Percentiles rank a stretch among this genome's conserved stretches.
These are phyloP conservation scores for Cystobasidiaceae sp. DNA, from an alignment of 1,284 basidiomycete species.

Conservation along the genomic window DNA sequence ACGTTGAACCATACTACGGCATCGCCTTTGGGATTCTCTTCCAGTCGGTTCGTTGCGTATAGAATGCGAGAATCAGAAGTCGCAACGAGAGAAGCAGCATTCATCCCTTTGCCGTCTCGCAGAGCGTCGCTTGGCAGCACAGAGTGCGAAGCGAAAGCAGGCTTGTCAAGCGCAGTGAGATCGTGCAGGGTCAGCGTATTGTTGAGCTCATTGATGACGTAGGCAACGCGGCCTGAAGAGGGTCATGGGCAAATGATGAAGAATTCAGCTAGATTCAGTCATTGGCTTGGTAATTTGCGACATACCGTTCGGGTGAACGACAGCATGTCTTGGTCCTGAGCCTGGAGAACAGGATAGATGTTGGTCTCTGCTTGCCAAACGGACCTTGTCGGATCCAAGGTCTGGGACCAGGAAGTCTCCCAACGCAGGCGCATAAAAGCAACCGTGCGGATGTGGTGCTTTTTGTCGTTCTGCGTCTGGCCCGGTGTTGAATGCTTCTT, in stretches of 20 bases:
- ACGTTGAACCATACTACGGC: constrained; percentile 20
- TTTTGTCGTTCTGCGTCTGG: constrained; percentile 25
- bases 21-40: constrained; percentile 16
- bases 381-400: constrained; percentile 16
- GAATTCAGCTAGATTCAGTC: neutral
- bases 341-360: neutral
- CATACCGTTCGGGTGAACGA: constrained; percentile 15
- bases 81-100: constrained; percentile 15
- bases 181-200: constrained; percentile 13
- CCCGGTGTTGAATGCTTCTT: neutral
- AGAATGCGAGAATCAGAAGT: constrained; percentile 10
- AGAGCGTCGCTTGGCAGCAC: constrained; percentile 19
- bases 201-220: constrained; percentile 11
- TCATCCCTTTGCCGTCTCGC: neutral
- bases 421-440: neutral
- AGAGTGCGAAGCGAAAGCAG: neutral
- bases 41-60: constrained; percentile 26
- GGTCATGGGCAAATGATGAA: neutral
- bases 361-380: neutral
- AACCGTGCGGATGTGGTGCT: constrained; percentile 26
- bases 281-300: neutral
- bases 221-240: neutral
- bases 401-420: constrained; percentile 16
- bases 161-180: neutral
- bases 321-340: constrained; percentile 28